A percentile compares a stretch with the other conserved stretches of the same genome.
Evolutionary conservation across 2,329 filamentous ascomycete genomes (phyloP).

Genomic region (Cladosporium cucumerinum): DNA sequence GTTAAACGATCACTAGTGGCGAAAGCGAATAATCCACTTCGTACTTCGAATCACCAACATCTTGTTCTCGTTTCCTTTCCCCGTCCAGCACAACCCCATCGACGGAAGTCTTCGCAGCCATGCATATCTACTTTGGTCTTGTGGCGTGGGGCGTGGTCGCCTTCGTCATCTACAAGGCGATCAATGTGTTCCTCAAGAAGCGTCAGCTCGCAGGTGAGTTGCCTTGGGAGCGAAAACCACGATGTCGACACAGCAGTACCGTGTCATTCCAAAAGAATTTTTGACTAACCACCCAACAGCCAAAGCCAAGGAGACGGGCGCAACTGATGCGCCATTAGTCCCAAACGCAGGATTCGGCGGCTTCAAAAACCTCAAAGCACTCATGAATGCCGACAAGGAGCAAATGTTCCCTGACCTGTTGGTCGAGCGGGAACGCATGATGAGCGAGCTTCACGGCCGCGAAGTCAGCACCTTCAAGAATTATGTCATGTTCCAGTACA

Average conservation of each 20-base stretch:
- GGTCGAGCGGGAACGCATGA: slow-evolving; percentile 25
- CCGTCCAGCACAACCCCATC: background rate
- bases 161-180: slow-evolving; percentile 26
- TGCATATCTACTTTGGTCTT: slow-evolving; percentile 26
- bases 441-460: slow-evolving; percentile 26
- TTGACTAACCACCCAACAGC: slow-evolving; percentile 19
- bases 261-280: background rate
- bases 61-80: background rate
- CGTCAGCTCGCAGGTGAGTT: slow-evolving; percentile 8
- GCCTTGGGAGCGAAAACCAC: background rate
- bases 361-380: slow-evolving; percentile 26
- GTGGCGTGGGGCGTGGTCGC: slow-evolving; percentile 24
- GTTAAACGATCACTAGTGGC: slow-evolving; percentile 5
- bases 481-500: slow-evolving; percentile 26
- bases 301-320: slow-evolving; percentile 26
- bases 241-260: background rate
- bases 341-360: slow-evolving; percentile 29
- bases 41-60: background rate
- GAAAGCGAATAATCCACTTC: background rate
- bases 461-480: slow-evolving; percentile 29
- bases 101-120: slow-evolving; percentile 10
- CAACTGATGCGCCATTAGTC: slow-evolving; percentile 25
- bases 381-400: slow-evolving; percentile 27
- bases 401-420: slow-evolving; percentile 31
- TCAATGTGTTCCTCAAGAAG: slow-evolving; percentile 18